phyloP scores from a whole-genome alignment of 164 flowering plant species.

The Vitis labrusca region DNA sequence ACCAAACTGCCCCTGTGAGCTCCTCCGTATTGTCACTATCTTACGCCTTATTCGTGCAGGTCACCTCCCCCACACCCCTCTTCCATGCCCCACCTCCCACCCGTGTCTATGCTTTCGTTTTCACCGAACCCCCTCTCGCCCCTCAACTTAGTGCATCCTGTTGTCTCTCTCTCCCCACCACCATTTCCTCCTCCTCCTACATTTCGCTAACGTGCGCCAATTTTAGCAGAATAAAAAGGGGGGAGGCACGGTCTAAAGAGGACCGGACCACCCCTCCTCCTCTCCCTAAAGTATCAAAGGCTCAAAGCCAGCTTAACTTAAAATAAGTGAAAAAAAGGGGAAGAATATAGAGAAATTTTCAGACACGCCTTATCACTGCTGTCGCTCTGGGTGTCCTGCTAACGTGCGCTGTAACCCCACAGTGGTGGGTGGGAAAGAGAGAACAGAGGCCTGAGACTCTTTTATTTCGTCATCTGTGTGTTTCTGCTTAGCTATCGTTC shows the following conservation, averaged over 20 bases:
- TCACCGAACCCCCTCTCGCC: constrained; percentile 16
- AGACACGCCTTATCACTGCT: too few species aligned
- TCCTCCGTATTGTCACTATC: constrained; percentile 18
- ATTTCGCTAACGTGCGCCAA: not conserved
- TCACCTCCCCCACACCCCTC: constrained; percentile 9
- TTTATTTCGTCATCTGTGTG: not conserved
- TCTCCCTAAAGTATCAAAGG: too few species aligned
- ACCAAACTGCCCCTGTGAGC: not conserved
- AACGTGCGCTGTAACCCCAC: too few species aligned
- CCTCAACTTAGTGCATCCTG: not conserved
- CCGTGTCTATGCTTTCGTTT: constrained; percentile 19
- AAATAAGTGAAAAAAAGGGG: too few species aligned
- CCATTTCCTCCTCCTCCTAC: not conserved
- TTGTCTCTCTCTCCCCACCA: constrained; percentile 1
- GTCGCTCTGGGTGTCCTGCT: too few species aligned
- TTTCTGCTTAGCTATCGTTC: not conserved
- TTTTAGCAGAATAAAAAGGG: not conserved
- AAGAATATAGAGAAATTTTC: too few species aligned
- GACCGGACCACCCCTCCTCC: too few species aligned
- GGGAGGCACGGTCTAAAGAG: not conserved
- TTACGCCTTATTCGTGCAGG: constrained; percentile 10
- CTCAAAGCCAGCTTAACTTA: too few species aligned
- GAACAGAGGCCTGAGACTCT: not conserved
- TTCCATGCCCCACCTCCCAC: not conserved
- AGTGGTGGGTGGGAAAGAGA: too few species aligned